Base-by-base conservation (phyloP, 2,329 filamentous ascomycete genomes). In the Fusarium sp. region DNA sequence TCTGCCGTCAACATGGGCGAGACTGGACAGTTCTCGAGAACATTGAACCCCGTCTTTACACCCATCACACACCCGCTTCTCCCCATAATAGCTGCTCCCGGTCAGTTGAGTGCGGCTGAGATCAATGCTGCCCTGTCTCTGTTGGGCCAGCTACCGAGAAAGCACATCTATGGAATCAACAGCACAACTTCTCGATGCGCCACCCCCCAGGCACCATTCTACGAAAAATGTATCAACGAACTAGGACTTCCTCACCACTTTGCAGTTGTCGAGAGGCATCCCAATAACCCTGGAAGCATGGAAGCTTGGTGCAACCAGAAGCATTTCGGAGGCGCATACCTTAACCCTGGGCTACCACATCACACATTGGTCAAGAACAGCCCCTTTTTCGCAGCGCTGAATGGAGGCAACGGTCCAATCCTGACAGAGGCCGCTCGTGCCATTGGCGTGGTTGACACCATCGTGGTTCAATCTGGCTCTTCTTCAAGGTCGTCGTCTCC, bases 1-100 rank as follows among this genome's bases (percentile, higher is more conserved):
- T 96, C 92, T 2, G 92, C 91, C 6, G 88, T 96, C 71, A 96
- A 96, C 78, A 96, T 96, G 92, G 92, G 92, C 25, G 90, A 92
- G 72, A 87, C 89, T n/a, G 93, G 93, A 10, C 93, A 96, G 76
- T 87, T 96, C 54, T 96, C 93, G 1, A 87, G 93, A 73, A 91
- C 91, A 0, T 83, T 96, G 62, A 96, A 96, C 80, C 92, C 91
- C 61, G 90, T 95, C 66, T 95, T 96, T 77, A 94, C 92, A 0
- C 92, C 93, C 25, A 94, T 96, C 76, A 96, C 93, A 0, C 93
- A 97, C 74, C 92, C 93, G 1, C 83, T 96, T 9, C 83, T 96
- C 4, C 93, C 93, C 8, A 89, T 93, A 75, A 93, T 96, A 62
- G 93, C 93, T 23, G 93, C 93, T 0, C 93, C 93, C 0, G 93